phyloP scores from a whole-genome alignment of 352 stramenopile genomes.

The Pythium aristosporum region DNA sequence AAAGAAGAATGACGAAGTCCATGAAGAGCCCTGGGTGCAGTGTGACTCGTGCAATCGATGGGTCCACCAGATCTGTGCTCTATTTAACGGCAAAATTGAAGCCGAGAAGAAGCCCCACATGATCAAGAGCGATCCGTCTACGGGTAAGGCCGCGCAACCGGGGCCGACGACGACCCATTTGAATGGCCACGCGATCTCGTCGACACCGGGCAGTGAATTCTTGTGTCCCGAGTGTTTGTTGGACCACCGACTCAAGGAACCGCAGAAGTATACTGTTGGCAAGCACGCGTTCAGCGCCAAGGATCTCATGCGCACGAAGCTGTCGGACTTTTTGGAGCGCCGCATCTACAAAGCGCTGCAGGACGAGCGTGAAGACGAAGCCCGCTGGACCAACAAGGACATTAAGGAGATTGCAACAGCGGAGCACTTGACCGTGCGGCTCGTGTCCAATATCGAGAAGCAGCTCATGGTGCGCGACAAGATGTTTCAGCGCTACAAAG shows the following conservation, averaged over 20 bases:
- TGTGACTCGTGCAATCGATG: slow-evolving; percentile 98
- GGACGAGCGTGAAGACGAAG: slow-evolving; percentile 84
- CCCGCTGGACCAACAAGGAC: slow-evolving; percentile 75
- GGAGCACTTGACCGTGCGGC: slow-evolving; percentile 91
- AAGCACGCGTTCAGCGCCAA: slow-evolving; percentile 92
- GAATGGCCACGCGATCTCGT: slow-evolving; percentile 67
- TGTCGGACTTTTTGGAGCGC: slow-evolving; percentile 94
- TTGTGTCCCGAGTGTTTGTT: slow-evolving; percentile 95
- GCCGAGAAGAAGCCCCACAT: slow-evolving; percentile 84
- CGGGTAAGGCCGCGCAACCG: slow-evolving; percentile 10
- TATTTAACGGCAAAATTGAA: slow-evolving; percentile 99
- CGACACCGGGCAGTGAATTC: slow-evolving; percentile 78
- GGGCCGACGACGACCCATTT: slow-evolving; percentile 10
- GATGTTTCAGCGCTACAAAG: slow-evolving; percentile 95
- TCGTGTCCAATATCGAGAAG: slow-evolving; percentile 96
- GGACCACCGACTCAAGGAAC: slow-evolving; percentile 79
- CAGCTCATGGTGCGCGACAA: slow-evolving; percentile 94
- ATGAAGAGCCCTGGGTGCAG: slow-evolving; percentile 97
- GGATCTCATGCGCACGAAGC: slow-evolving; percentile 93
- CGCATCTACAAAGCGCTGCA: slow-evolving; percentile 89
- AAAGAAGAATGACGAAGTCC: slow-evolving; percentile 89
- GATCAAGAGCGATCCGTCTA: slow-evolving; percentile 48
- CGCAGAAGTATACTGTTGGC: slow-evolving; percentile 79
- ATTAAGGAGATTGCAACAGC: slow-evolving; percentile 90
- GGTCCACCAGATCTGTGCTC: slow-evolving; percentile 99